These are phyloP conservation scores for Nitzschia sp. DNA, from an alignment of 108 stramenopile genomes.

Conservation along the genomic window DNA sequence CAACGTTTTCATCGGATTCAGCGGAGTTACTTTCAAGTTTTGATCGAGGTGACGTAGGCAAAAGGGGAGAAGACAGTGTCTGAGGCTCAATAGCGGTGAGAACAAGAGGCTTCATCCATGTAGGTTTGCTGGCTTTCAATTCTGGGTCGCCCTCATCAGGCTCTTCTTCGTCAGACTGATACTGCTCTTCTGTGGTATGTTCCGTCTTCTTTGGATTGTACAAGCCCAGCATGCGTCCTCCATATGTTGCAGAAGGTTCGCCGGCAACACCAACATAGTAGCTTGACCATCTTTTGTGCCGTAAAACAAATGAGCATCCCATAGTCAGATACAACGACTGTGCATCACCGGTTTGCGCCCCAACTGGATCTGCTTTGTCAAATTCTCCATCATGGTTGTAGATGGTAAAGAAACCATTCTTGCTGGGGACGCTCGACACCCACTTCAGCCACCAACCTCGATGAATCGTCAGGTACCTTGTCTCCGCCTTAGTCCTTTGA, in stretches of 20 bases:
- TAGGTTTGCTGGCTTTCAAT: conserved; percentile 22
- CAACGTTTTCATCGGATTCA: neutral
- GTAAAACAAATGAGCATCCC: conserved; percentile 71
- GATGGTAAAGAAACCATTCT: conserved; percentile 72
- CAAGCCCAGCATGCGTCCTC: conserved; percentile 84
- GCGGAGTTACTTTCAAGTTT: neutral
- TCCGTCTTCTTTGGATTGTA: conserved; percentile 41
- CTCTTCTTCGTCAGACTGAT: conserved; percentile 53
- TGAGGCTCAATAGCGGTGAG: conserved; percentile 30
- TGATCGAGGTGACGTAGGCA: neutral
- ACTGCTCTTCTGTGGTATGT: conserved; percentile 36
- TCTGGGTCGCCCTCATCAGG: conserved; percentile 40
- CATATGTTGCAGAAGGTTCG: conserved; percentile 75
- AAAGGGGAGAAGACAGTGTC: neutral
- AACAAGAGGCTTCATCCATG: conserved; percentile 47
- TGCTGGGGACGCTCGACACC: conserved; percentile 64
- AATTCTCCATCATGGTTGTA: conserved; percentile 40
- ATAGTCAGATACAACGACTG: conserved; percentile 54
- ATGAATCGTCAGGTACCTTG: conserved; percentile 80
- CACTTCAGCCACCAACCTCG: conserved; percentile 93
- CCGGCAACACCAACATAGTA: conserved; percentile 76
- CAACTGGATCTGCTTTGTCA: conserved; percentile 11
- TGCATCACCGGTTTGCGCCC: conserved; percentile 22
- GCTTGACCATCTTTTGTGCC: conserved; percentile 73
- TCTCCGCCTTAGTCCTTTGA: conserved; percentile 33